Evolutionary conservation across 2,329 filamentous ascomycete genomes (phyloP).

Genomic region (Pestalotiopsis fici): DNA sequence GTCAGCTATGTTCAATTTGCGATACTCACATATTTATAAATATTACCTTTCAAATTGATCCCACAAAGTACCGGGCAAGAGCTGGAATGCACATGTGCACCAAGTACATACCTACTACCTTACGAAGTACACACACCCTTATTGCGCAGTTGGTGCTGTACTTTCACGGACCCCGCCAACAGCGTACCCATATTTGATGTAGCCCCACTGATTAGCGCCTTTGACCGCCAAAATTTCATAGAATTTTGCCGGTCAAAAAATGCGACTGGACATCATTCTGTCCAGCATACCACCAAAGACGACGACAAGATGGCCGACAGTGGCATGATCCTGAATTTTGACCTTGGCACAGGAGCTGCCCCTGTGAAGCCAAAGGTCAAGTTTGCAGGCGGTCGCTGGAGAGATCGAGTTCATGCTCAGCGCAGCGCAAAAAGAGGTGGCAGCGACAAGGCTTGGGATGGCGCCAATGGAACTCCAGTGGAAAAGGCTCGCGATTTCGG

Average conservation of each 20-base stretch:
- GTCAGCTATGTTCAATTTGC: too few relatives aligned
- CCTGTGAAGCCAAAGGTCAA: conserved; percentile 62
- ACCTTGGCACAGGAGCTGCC: conserved; percentile 60
- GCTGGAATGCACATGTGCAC: too few relatives aligned
- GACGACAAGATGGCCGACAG: conserved; percentile 77
- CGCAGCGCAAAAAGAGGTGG: conserved; percentile 48
- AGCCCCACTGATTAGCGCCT: neutral
- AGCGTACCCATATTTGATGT: neutral
- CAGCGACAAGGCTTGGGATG: conserved; percentile 22
- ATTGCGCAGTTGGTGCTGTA: too few relatives aligned
- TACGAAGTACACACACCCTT: too few relatives aligned
- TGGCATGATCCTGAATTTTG: conserved; percentile 93
- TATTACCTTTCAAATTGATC: too few relatives aligned
- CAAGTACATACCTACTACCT: too few relatives aligned
- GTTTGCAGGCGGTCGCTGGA: conserved; percentile 92
- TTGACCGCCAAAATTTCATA: conserved; percentile 13
- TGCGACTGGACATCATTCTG: neutral
- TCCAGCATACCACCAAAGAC: neutral
- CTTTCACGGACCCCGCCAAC: neutral
- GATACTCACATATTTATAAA: too few relatives aligned
- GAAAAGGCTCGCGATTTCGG: conserved; percentile 23
- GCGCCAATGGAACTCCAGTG: conserved; percentile 29
- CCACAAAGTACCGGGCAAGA: too few relatives aligned
- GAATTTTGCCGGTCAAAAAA: conserved; percentile 11
- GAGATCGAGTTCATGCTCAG: conserved; percentile 81